Conservation (phyloP, 139 green algal genomes). For the Diplosphaera chodatii region DNA sequence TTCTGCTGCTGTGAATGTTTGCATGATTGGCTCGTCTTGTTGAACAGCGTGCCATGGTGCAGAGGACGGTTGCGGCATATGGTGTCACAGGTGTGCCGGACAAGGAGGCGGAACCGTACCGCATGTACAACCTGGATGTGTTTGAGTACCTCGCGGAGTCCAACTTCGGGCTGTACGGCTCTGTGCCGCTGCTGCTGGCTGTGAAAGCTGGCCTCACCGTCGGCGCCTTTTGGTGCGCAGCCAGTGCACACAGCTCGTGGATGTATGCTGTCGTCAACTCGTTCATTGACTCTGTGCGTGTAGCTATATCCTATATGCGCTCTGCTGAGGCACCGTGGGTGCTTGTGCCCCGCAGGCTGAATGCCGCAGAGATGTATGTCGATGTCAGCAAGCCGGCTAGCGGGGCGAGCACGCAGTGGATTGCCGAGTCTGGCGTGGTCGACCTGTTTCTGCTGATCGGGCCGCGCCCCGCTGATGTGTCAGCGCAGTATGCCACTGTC, state of each 20-base stretch:
- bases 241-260: too few species aligned
- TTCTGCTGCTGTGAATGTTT: too few species aligned
- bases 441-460: slow-evolving; percentile 92
- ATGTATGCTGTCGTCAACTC: too few species aligned
- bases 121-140: slow-evolving; percentile 99
- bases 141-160: slow-evolving; percentile 93
- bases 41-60: too few species aligned
- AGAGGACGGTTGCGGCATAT: too few species aligned
- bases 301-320: too few species aligned
- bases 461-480: slow-evolving; percentile 43
- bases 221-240: slow-evolving; percentile 81
- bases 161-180: slow-evolving; percentile 95
- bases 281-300: too few species aligned
- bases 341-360: slow-evolving; percentile 80
- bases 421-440: slow-evolving; percentile 88
- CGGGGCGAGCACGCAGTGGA: slow-evolving; percentile 75
- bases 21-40: too few species aligned
- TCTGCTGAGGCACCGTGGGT: too few species aligned
- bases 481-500: slow-evolving; percentile 69
- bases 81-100: slow-evolving; percentile 9
- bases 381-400: slow-evolving; percentile 66
- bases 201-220: slow-evolving; percentile 64
- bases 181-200: slow-evolving; percentile 85
- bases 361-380: slow-evolving; percentile 96
- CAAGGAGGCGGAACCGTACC: slow-evolving; percentile 81